These are phyloP conservation scores for Lotmaria passim DNA, from an alignment of 208 protist species.

Conservation along the genomic window DNA sequence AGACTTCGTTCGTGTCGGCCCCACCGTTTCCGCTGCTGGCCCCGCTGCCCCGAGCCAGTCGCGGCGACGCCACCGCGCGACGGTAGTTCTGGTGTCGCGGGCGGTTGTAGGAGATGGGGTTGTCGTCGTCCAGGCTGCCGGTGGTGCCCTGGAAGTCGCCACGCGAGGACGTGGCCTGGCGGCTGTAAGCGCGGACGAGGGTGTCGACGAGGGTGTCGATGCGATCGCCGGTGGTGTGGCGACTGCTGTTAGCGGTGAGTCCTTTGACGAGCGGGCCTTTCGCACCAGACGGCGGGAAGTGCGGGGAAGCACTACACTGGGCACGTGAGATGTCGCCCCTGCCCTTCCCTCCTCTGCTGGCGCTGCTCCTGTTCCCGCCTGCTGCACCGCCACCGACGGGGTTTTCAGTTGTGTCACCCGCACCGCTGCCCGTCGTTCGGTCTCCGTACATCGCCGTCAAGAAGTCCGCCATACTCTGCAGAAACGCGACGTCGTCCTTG, in stretches of 20 bases:
- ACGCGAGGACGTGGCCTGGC: constrained; percentile 13
- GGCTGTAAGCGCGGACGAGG: constrained; percentile 41
- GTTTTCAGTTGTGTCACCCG: not conserved
- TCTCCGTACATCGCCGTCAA: constrained; percentile 48
- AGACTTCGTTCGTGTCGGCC: constrained; percentile 32
- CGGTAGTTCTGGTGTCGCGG: constrained; percentile 8
- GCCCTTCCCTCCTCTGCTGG: not conserved
- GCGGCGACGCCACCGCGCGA: constrained; percentile 23
- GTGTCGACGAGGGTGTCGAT: constrained; percentile 45
- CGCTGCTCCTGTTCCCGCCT: constrained; percentile 3
- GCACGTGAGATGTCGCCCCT: not conserved
- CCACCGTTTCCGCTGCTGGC: not conserved
- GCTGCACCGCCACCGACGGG: too few relatives aligned
- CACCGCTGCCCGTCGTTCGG: not conserved
- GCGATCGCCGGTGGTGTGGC: constrained; percentile 21
- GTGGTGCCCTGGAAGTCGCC: constrained; percentile 24
- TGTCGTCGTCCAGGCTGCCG: constrained; percentile 17
- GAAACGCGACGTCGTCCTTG: constrained; percentile 25
- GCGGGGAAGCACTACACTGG: not conserved
- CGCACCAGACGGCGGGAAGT: not conserved
- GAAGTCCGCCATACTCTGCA: constrained; percentile 51
- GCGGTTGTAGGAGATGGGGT: constrained; percentile 28
- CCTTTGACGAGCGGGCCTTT: constrained; percentile 28
- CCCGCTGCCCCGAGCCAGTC: constrained; percentile 7
- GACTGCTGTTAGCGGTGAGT: constrained; percentile 29